Evolutionary conservation across 2,329 filamentous ascomycete species (phyloP), one percentile per base, ranked within the genome.

Genomic region (Tolypocladium capitatum): DNA sequence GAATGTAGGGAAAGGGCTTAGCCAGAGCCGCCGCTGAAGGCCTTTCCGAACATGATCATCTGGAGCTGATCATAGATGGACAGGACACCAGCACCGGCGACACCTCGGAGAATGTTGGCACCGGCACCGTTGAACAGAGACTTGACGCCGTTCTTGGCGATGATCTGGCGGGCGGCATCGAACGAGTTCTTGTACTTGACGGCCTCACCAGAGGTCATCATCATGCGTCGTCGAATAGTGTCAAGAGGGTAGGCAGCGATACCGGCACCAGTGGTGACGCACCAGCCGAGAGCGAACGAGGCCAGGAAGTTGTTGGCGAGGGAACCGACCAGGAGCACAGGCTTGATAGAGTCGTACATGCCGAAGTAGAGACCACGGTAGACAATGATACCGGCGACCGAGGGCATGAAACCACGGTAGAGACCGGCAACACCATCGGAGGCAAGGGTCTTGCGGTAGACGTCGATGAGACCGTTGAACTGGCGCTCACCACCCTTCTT

Each of bases 301-400:
- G 92, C 92, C 67, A 98, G 78, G 90, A 98, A 98, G 87, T 91
- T 96, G 78, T 90, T 90, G 77, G 89, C 82, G 64, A 98, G 88
- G 72, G 70, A 56, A 71, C 92, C 92, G 70, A 85, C 81, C 60
- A 98, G 88, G 75, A 97, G 73, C 68, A 97, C 87, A 64, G 92
- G 92, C 89, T 98, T 98, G 82, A 98, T 84, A 63, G 92, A 98
- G 80, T 98, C 92, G 89, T 98, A 98, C 86, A 98, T 86, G 72
- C 92, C 92, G 86, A 98, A 98, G 90, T 98, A 98, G 66, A 98
- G 89, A 96, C 92, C 92, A 88, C 92, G 92, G 88, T 98, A 98
- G 78, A 98, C 92, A 66, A 98, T 75, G 74, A 98, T 98, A 85
- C 92, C 92, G 74, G 86, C 81, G 68, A 98, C 92, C 68, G 92